phyloP scores from a whole-genome alignment of 805 yeast species.

The Wickerhamiella domercqiae region DNA sequence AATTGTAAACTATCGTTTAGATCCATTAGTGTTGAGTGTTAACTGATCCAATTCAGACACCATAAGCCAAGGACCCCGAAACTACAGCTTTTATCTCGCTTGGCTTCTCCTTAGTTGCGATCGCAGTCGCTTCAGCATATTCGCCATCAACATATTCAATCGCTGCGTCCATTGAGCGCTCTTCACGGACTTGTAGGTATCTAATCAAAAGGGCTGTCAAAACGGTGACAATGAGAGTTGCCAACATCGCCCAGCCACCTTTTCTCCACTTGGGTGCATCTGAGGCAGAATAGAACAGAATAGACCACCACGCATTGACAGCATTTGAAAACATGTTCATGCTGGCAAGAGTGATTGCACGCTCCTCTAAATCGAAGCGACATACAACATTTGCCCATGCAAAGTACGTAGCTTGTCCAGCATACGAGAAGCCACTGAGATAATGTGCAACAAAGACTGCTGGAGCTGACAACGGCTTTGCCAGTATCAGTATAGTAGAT shows the following conservation, averaged over 20 bases:
- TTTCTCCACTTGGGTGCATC: conserved; percentile 1
- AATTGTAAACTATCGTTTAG: too few relatives aligned
- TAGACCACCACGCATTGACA: conserved; percentile 1
- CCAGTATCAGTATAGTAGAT: background rate
- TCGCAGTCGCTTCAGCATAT: background rate
- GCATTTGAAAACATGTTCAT: conserved; percentile 1
- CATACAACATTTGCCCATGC: conserved; percentile 1
- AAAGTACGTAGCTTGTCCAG: conserved; percentile 1
- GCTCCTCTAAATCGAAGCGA: background rate
- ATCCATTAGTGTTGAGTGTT: too few relatives aligned
- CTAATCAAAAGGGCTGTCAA: background rate
- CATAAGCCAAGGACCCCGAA: too few relatives aligned
- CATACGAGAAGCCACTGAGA: background rate
- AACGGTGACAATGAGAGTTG: background rate
- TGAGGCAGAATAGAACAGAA: background rate
- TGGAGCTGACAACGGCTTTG: background rate
- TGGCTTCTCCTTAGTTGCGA: background rate
- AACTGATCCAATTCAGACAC: too few relatives aligned
- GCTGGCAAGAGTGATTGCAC: background rate
- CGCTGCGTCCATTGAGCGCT: background rate
- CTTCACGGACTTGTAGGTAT: background rate
- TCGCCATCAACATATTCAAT: background rate
- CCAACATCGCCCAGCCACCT: conserved; percentile 1
- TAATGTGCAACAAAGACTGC: background rate
- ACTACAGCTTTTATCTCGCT: too few relatives aligned